Evolutionary conservation across 345 rosid species (phyloP), one percentile per base, ranked within the genome.

Genomic region (Eucalyptus rudis): DNA sequence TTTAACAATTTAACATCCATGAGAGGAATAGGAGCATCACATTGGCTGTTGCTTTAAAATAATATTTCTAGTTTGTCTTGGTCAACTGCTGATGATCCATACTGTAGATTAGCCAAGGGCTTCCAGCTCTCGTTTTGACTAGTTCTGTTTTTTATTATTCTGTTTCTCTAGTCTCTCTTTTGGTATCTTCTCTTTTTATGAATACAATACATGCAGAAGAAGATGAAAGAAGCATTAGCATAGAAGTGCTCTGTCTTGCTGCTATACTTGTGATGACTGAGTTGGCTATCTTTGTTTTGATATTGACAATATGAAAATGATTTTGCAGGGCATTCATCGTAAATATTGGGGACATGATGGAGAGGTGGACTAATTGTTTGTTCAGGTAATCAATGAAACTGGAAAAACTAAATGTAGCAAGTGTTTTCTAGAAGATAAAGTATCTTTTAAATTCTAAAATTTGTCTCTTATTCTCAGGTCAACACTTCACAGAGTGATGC

Each of bases 361-460:
- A 97, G 93, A 93, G 99, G 89, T 97, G 99, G 99, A 97, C 96
- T 84, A 96, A 95, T 86, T 93, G 96, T 87, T 89, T 94, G 89
- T 97, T 95, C 92, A 90, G 97, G 97, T 96, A 94, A 90, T 45
- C 66, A 54, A 40, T 29, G 87, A 44, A 59, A 76, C 84, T 20
- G 13, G 84, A 40, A 76, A 76, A 76, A 20, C 47, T 40, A 76
- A 20, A 76, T 76, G 29, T 40, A 76, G 84, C 15, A 40, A 76
- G 47, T 76, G 45, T 76, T 71, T 76, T 20, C 45, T 40, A 12
- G 84, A 20, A 20, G 84, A 76, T 40, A 40, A 20, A 11, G 47
- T 11, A 36, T 76, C 15, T 19, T 76, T 20, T 40, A 40, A 20
- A 6, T 40, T 76, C 3, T 76, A 43, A 56, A 88, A 50, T 80